Evolutionary conservation across 495 filamentous ascomycete species (phyloP).

Genomic region (Barbatosphaeria neglecta): DNA sequence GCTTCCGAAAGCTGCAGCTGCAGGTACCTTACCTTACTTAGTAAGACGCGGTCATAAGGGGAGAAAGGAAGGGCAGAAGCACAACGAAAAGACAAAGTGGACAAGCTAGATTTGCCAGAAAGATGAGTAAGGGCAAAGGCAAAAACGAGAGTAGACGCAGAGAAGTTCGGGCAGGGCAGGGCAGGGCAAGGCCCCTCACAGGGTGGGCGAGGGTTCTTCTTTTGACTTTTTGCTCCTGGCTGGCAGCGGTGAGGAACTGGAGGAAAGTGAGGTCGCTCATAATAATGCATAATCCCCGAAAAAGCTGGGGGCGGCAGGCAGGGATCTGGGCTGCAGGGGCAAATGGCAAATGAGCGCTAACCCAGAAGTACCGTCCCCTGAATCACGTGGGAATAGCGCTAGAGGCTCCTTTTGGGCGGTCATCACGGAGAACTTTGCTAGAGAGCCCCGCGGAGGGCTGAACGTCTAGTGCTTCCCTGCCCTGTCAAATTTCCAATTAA

Average conservation of each 20-base stretch:
- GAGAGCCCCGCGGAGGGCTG: not conserved
- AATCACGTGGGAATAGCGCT: not conserved
- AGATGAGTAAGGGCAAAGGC: no score
- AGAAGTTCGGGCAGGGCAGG: not conserved
- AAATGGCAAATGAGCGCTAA: not conserved
- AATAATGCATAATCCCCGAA: not conserved
- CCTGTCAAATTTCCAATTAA: not conserved
- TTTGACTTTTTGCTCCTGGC: not conserved
- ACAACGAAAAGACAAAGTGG: no score
- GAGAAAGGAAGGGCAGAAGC: no score
- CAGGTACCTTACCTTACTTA: not conserved
- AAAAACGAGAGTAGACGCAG: not conserved
- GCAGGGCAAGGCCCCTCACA: not conserved
- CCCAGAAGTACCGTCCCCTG: not conserved
- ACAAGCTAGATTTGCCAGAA: no score
- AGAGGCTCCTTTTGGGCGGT: not conserved
- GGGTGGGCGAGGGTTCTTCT: not conserved
- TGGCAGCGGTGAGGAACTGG: not conserved
- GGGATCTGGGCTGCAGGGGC: not conserved
- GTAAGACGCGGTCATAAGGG: not conserved
- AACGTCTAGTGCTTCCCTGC: not conserved
- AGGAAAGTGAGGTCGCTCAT: not conserved
- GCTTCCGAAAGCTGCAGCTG: no score
- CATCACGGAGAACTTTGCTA: no score
- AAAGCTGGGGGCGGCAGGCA: not conserved